Evolutionary conservation across 1,139 yeast genomes (phyloP).

Genomic region (Geotrichum aggregatum): DNA sequence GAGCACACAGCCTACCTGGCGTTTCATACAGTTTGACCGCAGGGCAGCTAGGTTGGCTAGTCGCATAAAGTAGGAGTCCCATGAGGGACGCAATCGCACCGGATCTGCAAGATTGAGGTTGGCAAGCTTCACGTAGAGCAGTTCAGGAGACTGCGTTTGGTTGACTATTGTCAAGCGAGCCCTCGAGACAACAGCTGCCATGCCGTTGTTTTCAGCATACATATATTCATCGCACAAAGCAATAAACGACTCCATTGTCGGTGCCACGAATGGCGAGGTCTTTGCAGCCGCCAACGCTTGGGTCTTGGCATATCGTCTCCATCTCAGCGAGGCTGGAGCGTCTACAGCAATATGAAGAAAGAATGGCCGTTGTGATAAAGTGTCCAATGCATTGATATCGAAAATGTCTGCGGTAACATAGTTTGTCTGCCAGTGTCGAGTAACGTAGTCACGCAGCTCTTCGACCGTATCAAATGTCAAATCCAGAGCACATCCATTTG

Average conservation of each 20-base stretch:
- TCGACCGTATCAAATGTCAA: slow-evolving; percentile 40
- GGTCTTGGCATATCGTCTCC: not conserved
- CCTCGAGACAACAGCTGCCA: slow-evolving; percentile 51
- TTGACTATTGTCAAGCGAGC: slow-evolving; percentile 64
- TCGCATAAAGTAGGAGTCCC: slow-evolving; percentile 96
- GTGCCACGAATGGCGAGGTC: slow-evolving; percentile 20
- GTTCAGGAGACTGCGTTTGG: slow-evolving; percentile 48
- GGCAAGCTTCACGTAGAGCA: slow-evolving; percentile 50
- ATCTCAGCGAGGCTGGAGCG: slow-evolving; percentile 50
- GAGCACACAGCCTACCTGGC: slow-evolving; percentile 93
- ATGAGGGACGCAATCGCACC: slow-evolving; percentile 76
- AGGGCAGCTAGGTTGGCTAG: slow-evolving; percentile 90
- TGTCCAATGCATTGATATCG: slow-evolving; percentile 45
- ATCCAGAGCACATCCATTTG: slow-evolving; percentile 15
- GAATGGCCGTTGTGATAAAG: slow-evolving; percentile 71
- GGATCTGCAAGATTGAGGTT: slow-evolving; percentile 53
- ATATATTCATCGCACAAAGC: slow-evolving; percentile 42
- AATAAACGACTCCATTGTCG: slow-evolving; percentile 22
- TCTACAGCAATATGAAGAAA: slow-evolving; percentile 77
- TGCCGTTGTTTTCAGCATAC: slow-evolving; percentile 38
- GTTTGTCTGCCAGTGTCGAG: slow-evolving; percentile 63
- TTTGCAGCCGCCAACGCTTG: not conserved
- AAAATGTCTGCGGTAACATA: slow-evolving; percentile 57
- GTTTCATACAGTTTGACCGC: slow-evolving; percentile 92
- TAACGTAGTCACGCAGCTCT: slow-evolving; percentile 57